Evolutionary conservation across 345 rosid genomes (phyloP).

Genomic region (Salix purpurea): DNA sequence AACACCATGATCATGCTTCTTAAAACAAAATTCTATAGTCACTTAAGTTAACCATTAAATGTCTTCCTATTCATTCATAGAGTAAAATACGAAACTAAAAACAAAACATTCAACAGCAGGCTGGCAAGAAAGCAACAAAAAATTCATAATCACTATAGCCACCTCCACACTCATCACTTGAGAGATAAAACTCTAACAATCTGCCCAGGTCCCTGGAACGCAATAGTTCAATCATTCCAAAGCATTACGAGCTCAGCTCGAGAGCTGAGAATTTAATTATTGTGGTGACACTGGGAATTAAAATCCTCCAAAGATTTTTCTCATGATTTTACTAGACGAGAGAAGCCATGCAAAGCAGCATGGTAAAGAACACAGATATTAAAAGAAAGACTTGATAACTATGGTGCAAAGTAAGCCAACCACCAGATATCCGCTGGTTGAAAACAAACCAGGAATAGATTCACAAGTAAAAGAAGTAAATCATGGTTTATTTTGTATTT

Average conservation of each 20-base stretch:
- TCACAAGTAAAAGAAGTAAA: background rate
- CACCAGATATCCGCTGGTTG: background rate
- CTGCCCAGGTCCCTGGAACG: background rate
- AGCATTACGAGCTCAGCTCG: background rate
- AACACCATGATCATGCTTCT: background rate
- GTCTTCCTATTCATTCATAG: background rate
- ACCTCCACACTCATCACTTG: too few species aligned
- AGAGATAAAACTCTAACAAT: background rate
- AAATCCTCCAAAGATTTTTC: too few species aligned
- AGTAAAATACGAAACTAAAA: background rate
- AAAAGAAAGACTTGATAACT: background rate
- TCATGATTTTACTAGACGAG: background rate
- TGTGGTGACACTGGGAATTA: background rate
- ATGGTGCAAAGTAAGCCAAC: background rate
- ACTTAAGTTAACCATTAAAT: background rate
- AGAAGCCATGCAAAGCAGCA: background rate
- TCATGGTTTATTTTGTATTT: background rate
- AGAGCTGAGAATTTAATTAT: background rate
- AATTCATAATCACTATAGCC: background rate
- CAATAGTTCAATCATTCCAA: background rate
- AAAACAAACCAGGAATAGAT: background rate
- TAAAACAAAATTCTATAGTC: background rate
- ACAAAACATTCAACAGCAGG: background rate
- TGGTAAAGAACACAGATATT: accelerated
- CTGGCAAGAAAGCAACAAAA: background rate